Conservation (phyloP, 768 basidiomycete species). For the Termitomyces sp. region DNA sequence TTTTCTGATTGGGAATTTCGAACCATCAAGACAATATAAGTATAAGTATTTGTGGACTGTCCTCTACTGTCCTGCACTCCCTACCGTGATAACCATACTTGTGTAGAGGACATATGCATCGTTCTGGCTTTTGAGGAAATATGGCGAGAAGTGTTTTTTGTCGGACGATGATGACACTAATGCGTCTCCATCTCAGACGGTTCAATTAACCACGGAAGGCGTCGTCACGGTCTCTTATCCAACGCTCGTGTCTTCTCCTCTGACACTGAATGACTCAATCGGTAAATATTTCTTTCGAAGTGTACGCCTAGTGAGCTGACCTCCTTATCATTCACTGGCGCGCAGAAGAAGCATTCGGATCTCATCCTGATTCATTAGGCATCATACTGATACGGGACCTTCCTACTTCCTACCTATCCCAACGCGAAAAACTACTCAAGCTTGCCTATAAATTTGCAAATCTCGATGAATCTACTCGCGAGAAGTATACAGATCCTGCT, state of each 20-base stretch:
- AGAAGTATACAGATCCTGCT: constrained; percentile 67
- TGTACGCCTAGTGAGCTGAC: neutral
- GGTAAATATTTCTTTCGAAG: constrained; percentile 32
- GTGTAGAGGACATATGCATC: neutral
- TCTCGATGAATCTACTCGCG: constrained; percentile 59
- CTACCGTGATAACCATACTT: too few species aligned
- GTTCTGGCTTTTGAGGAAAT: neutral
- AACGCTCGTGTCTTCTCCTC: constrained; percentile 48
- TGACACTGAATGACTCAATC: constrained; percentile 54
- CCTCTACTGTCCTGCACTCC: too few species aligned
- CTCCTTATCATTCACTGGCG: neutral
- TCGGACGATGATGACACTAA: constrained; percentile 14
- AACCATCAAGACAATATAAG: too few species aligned
- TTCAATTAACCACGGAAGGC: constrained; percentile 38
- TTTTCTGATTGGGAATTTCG: too few species aligned
- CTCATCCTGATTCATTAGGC: constrained; percentile 68
- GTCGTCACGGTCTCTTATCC: constrained; percentile 62
- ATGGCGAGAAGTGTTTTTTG: constrained; percentile 17
- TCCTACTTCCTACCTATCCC: constrained; percentile 54
- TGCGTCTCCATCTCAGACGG: constrained; percentile 15
- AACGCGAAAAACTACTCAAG: constrained; percentile 70
- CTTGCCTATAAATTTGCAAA: constrained; percentile 73
- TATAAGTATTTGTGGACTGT: too few species aligned
- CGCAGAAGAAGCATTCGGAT: constrained; percentile 79
- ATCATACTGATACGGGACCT: constrained; percentile 82